phyloP scores from a whole-genome alignment of 371 early-diverging fungal genomes.

The Mucor piriformis region DNA sequence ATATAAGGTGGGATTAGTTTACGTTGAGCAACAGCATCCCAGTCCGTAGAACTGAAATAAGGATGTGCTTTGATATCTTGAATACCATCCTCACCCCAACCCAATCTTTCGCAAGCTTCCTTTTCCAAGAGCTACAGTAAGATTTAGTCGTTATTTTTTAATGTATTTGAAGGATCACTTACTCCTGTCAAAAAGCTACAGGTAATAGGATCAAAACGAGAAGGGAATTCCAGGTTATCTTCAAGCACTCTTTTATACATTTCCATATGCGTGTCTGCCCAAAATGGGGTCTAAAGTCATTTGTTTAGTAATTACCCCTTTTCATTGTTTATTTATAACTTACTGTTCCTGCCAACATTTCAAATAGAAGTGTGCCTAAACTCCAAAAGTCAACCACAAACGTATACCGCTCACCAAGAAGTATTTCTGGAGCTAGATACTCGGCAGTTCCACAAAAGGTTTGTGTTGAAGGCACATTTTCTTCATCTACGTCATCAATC shows the following conservation, averaged over 20 bases:
- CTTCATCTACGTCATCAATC: conserved; percentile 25
- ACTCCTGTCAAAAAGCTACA: conserved; percentile 64
- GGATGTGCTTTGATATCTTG: conserved; percentile 67
- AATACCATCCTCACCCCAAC: conserved; percentile 60
- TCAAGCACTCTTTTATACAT: conserved; percentile 85
- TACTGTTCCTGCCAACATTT: conserved; percentile 73
- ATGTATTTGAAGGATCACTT: conserved; percentile 20
- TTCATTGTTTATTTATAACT: conserved; percentile 17
- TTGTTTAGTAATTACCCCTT: neutral
- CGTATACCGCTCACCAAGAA: conserved; percentile 81
- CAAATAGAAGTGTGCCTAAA: conserved; percentile 91
- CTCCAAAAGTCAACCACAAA: conserved; percentile 97
- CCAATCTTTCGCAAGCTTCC: conserved; percentile 65
- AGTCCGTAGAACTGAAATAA: conserved; percentile 69
- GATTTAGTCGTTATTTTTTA: neutral
- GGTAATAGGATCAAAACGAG: conserved; percentile 57
- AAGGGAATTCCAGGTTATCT: conserved; percentile 72
- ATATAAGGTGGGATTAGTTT: conserved; percentile 59
- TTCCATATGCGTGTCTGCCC: conserved; percentile 74
- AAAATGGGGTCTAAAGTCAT: conserved; percentile 73
- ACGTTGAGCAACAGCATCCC: conserved; percentile 63
- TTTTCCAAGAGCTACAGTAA: conserved; percentile 64
- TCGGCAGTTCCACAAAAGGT: conserved; percentile 97
- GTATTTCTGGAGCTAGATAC: conserved; percentile 90
- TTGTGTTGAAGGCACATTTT: conserved; percentile 58